These are phyloP conservation scores for Collybia sordida DNA, from an alignment of 768 basidiomycete species.

Conservation along the genomic window DNA sequence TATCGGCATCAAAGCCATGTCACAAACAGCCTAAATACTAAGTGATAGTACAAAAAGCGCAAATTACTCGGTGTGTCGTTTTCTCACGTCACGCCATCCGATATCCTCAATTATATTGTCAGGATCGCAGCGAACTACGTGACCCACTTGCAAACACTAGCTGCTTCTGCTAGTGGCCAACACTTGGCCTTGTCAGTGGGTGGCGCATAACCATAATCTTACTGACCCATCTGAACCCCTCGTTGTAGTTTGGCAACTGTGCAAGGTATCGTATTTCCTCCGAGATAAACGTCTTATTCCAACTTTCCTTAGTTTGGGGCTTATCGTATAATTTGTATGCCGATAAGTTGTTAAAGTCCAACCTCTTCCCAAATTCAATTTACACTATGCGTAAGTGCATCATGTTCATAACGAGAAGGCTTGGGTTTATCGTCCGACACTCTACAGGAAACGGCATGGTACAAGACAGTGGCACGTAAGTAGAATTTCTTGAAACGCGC, in stretches of 20 bases:
- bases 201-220: background rate
- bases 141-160: conserved; percentile 49
- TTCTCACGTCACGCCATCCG: background rate
- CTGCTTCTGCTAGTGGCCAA: conserved; percentile 45
- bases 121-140: conserved; percentile 58
- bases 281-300: background rate
- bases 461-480: conserved; percentile 44
- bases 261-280: conserved; percentile 31
- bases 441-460: conserved; percentile 46
- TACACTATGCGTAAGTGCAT: conserved; percentile 45
- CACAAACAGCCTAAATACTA: conserved; percentile 45
- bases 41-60: conserved; percentile 34
- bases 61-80: conserved; percentile 39
- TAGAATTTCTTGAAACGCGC: background rate
- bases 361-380: conserved; percentile 49
- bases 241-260: conserved; percentile 48
- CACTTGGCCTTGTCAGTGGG: conserved; percentile 55
- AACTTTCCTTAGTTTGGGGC: conserved; percentile 43
- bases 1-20: conserved; percentile 64
- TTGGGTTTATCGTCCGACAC: background rate
- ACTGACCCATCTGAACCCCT: background rate
- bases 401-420: background rate
- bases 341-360: conserved; percentile 54
- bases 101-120: background rate
- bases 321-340: conserved; percentile 65